phyloP scores from a whole-genome alignment of 2,329 filamentous ascomycete genomes.

The Ilyonectria mors-panacis region DNA sequence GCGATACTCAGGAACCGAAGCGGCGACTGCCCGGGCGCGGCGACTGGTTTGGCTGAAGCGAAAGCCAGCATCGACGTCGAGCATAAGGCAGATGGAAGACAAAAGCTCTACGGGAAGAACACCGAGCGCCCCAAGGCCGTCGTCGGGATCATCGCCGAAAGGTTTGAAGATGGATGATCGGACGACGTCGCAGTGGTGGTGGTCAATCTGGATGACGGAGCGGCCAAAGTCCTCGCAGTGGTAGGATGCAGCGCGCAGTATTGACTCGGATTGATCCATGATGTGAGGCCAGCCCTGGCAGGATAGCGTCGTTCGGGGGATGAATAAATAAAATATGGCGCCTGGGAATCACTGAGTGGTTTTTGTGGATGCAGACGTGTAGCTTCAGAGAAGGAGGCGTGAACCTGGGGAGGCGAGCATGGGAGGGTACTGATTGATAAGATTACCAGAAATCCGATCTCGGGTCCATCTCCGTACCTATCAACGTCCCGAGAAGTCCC shows the following conservation, averaged over 20 bases:
- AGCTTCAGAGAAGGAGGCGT: neutral
- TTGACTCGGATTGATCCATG: slow-evolving; percentile 23
- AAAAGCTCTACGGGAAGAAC: slow-evolving; percentile 29
- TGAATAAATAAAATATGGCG: slow-evolving; percentile 13
- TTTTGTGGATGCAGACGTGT: neutral
- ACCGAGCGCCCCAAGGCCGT: slow-evolving; percentile 26
- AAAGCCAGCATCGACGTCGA: slow-evolving; percentile 27
- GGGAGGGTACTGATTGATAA: slow-evolving; percentile 21
- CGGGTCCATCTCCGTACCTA: slow-evolving; percentile 9
- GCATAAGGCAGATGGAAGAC: slow-evolving; percentile 28
- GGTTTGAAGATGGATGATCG: slow-evolving; percentile 25
- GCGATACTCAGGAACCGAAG: slow-evolving; percentile 26
- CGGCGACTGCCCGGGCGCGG: slow-evolving; percentile 18
- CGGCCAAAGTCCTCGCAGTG: slow-evolving; percentile 24
- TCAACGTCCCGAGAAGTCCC: neutral
- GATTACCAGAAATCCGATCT: slow-evolving; percentile 20
- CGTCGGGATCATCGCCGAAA: slow-evolving; percentile 21
- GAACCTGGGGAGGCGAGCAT: neutral
- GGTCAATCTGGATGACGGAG: slow-evolving; percentile 23
- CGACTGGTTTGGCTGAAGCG: slow-evolving; percentile 25
- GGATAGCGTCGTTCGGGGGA: neutral
- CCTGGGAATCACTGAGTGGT: neutral
- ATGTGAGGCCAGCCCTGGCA: neutral
- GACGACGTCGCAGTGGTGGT: slow-evolving; percentile 19
- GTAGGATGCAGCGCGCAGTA: slow-evolving; percentile 21